Percentiles rank a stretch among this genome's conserved stretches.
Conservation (phyloP, 768 basidiomycete genomes). For the Tricholoma bakamatsutake region DNA sequence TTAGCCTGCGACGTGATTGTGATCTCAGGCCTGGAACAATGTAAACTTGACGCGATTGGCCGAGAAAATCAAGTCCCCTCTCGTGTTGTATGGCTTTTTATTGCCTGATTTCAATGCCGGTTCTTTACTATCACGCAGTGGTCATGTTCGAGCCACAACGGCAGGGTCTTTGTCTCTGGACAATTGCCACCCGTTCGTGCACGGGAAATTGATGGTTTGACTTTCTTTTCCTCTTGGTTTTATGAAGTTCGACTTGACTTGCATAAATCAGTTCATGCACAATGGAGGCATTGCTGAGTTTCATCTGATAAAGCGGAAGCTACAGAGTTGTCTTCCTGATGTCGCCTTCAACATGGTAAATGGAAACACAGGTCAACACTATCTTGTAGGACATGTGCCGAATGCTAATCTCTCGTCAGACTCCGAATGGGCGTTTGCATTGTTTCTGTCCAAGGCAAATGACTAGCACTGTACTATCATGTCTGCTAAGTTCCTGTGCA, state of each 20-base stretch:
- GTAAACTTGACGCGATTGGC: slow-evolving; percentile 89
- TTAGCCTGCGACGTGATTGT: neutral
- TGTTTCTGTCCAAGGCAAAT: slow-evolving; percentile 76
- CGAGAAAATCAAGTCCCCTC: slow-evolving; percentile 93
- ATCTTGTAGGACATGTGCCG: neutral
- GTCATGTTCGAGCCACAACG: slow-evolving; percentile 91
- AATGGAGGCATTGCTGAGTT: slow-evolving; percentile 94
- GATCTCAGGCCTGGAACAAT: slow-evolving; percentile 88
- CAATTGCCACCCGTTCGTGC: slow-evolving; percentile 93
- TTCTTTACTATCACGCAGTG: slow-evolving; percentile 35
- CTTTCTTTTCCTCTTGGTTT: neutral
- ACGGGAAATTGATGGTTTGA: slow-evolving; percentile 86
- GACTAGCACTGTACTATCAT: neutral
- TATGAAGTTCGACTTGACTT: neutral
- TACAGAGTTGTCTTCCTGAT: slow-evolving; percentile 76
- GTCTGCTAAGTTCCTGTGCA: slow-evolving; percentile 22
- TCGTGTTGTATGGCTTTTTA: slow-evolving; percentile 70
- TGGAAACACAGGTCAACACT: slow-evolving; percentile 77
- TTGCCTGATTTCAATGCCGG: neutral
- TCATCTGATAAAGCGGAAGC: slow-evolving; percentile 65
- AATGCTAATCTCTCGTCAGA: slow-evolving; percentile 38
- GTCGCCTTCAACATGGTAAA: slow-evolving; percentile 81
- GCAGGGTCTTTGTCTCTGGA: slow-evolving; percentile 87
- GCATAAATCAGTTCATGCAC: slow-evolving; percentile 78
- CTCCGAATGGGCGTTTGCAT: slow-evolving; percentile 95